These are phyloP conservation scores for Neonothopanus nambi DNA, from an alignment of 1,284 basidiomycete species.

Conservation along the genomic window DNA sequence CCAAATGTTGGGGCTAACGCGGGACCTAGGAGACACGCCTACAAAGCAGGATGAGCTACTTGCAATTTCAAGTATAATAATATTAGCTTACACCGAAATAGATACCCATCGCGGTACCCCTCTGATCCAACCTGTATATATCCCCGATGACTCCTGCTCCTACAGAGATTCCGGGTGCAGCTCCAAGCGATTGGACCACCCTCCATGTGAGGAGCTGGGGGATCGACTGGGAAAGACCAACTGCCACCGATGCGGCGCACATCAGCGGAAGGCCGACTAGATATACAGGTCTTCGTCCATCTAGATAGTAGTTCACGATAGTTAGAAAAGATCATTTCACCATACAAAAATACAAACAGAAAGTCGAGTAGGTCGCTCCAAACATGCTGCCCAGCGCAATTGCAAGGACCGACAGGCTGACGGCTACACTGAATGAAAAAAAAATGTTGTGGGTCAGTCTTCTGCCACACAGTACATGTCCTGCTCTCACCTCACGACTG, in stretches of 20 bases:
- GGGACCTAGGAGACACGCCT: slow-evolving; percentile 41
- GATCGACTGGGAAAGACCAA: slow-evolving; percentile 47
- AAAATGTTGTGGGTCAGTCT: not conserved
- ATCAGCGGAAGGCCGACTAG: slow-evolving; percentile 62
- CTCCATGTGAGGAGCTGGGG: slow-evolving; percentile 58
- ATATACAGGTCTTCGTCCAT: slow-evolving; percentile 65
- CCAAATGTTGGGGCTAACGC: slow-evolving; percentile 41
- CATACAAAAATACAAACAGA: slow-evolving; percentile 39
- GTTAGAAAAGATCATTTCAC: not conserved
- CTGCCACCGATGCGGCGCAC: slow-evolving; percentile 60
- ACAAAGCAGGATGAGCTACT: slow-evolving; percentile 26
- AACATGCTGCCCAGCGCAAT: slow-evolving; percentile 43
- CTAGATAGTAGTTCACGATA: slow-evolving; percentile 30
- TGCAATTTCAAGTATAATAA: slow-evolving; percentile 16
- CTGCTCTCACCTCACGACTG: slow-evolving; percentile 38
- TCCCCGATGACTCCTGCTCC: slow-evolving; percentile 67
- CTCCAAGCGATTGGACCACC: slow-evolving; percentile 63
- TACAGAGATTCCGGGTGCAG: slow-evolving; percentile 51
- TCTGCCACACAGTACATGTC: slow-evolving; percentile 29
- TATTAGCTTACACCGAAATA: slow-evolving; percentile 54
- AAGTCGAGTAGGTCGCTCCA: slow-evolving; percentile 54
- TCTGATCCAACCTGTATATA: slow-evolving; percentile 60
- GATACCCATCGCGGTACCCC: slow-evolving; percentile 63
- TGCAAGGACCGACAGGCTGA: slow-evolving; percentile 46
- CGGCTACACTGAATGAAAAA: slow-evolving; percentile 26